These are phyloP conservation scores for Elasticomyces elasticus DNA, from an alignment of 495 filamentous ascomycete species.

Conservation along the genomic window DNA sequence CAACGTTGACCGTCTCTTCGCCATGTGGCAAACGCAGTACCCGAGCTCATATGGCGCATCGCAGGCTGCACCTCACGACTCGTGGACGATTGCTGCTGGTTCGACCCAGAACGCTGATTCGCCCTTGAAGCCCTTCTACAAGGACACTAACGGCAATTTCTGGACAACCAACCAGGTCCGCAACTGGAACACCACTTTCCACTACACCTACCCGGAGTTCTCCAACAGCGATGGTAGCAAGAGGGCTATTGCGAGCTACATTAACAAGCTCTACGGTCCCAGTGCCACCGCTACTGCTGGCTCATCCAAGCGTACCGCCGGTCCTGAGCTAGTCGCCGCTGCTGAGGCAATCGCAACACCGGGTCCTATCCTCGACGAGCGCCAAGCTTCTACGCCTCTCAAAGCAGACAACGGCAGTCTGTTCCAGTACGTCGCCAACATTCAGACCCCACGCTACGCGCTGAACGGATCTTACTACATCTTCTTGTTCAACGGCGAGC, in stretches of 20 bases:
- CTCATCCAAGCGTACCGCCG: constrained; percentile 19
- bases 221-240: constrained; percentile 19
- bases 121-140: constrained; percentile 22
- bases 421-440: constrained; percentile 27
- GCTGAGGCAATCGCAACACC: neutral
- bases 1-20: constrained; percentile 26
- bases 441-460: constrained; percentile 23
- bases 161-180: constrained; percentile 22
- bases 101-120: constrained; percentile 20
- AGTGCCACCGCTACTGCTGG: constrained; percentile 20
- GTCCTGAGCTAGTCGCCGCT: constrained; percentile 5
- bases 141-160: constrained; percentile 21
- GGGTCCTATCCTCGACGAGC: neutral
- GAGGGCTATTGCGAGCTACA: constrained; percentile 15
- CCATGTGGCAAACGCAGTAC: constrained; percentile 23
- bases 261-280: constrained; percentile 26
- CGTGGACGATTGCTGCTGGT: constrained; percentile 19
- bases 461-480: constrained; percentile 25
- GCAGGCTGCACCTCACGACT: constrained; percentile 13
- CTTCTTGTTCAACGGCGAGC: constrained; percentile 22
- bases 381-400: constrained; percentile 1
- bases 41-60: constrained; percentile 21
- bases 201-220: constrained; percentile 28
- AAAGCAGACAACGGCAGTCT: constrained; percentile 18
- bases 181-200: constrained; percentile 19